Conservation (phyloP, 768 basidiomycete genomes). For the Coprinopsis sp. region DNA sequence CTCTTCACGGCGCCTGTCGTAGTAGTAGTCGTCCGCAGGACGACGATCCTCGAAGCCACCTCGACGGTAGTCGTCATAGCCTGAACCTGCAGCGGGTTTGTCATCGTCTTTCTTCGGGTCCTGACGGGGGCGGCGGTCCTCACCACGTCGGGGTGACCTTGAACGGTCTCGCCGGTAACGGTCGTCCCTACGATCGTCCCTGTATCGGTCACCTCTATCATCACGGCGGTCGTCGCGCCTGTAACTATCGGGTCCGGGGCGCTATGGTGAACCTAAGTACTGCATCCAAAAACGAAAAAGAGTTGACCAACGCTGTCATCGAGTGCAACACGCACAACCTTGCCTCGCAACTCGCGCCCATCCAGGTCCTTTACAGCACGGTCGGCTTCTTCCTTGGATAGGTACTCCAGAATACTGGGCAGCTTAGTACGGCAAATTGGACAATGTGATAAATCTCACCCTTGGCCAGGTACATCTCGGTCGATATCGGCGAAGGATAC, state of each 20-base stretch:
- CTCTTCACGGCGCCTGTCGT: conserved; percentile 85
- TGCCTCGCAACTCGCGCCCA: conserved; percentile 83
- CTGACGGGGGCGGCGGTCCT: conserved; percentile 80
- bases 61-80: conserved; percentile 87
- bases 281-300: background rate
- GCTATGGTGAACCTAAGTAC: conserved; percentile 33
- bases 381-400: conserved; percentile 85
- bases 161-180: conserved; percentile 78
- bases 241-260: conserved; percentile 67
- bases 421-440: background rate
- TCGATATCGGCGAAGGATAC: conserved; percentile 96
- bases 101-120: conserved; percentile 79
- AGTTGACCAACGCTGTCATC: conserved; percentile 41
- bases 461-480: conserved; percentile 77
- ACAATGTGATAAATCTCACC: conserved; percentile 47
- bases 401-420: conserved; percentile 83
- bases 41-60: conserved; percentile 80
- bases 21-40: conserved; percentile 81
- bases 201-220: conserved; percentile 54
- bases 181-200: conserved; percentile 57
- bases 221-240: conserved; percentile 71
- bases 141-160: conserved; percentile 74
- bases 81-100: conserved; percentile 85
- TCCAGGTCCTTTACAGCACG: conserved; percentile 87
- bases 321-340: conserved; percentile 65